Percentiles rank a stretch among this genome's conserved stretches.
These are phyloP conservation scores for Teunomyces tritomae DNA, from an alignment of 805 yeast species.

Conservation along the genomic window DNA sequence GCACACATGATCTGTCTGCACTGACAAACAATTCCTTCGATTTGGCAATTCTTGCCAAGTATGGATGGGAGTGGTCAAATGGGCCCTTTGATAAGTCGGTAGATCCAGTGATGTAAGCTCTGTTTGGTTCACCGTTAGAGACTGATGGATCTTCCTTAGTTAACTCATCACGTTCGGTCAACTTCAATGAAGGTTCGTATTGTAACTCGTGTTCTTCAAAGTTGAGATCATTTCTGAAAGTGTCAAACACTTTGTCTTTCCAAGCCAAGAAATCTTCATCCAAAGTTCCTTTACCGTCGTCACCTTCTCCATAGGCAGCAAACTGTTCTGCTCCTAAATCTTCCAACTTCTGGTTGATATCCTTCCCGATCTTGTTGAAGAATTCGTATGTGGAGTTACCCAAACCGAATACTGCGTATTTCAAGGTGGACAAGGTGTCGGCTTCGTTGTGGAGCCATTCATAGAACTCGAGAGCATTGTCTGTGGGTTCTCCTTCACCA, in stretches of 20 bases:
- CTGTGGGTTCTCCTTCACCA: conserved; percentile 99
- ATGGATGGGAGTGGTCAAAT: conserved; percentile 79
- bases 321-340: conserved; percentile 70
- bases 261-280: conserved; percentile 93
- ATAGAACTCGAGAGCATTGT: conserved; percentile 80
- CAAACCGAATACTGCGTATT: conserved; percentile 79
- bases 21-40: conserved; percentile 72
- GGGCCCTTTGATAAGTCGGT: conserved; percentile 59
- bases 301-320: conserved; percentile 87
- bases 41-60: conserved; percentile 60
- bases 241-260: conserved; percentile 77
- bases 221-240: conserved; percentile 59
- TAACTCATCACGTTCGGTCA: conserved; percentile 34
- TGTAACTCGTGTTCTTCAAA: conserved; percentile 77
- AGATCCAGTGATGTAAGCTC: conserved; percentile 33
- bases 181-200: conserved; percentile 68
- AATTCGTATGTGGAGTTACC: conserved; percentile 95
- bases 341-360: conserved; percentile 48
- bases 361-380: conserved; percentile 78
- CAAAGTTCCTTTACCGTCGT: conserved; percentile 90
- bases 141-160: conserved; percentile 30
- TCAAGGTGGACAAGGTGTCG: conserved; percentile 53
- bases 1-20: conserved; percentile 74
- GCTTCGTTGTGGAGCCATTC: conserved; percentile 59
- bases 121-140: conserved; percentile 78